These are phyloP conservation scores for Metschnikowia matae DNA, from an alignment of 805 yeast genomes.

Conservation along the genomic window DNA sequence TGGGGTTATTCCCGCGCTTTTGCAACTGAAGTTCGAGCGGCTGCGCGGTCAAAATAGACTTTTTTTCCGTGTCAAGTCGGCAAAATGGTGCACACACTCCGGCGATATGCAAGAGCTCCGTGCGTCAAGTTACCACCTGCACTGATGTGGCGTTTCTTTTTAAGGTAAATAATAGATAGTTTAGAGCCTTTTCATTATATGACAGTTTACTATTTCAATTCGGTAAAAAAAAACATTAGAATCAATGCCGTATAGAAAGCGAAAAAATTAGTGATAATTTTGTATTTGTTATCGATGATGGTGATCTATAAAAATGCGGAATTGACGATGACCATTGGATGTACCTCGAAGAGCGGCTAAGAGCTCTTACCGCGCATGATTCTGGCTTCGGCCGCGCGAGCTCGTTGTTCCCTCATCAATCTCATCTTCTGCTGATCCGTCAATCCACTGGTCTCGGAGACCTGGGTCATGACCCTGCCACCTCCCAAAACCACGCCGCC, in stretches of 20 bases:
- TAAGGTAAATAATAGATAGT: too few relatives aligned
- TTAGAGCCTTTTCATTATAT: too few relatives aligned
- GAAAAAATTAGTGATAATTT: neutral
- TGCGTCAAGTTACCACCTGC: neutral
- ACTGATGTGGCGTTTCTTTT: too few relatives aligned
- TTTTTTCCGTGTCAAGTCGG: conserved; percentile 1
- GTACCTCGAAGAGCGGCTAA: neutral
- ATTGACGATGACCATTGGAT: neutral
- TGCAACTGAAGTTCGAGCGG: neutral
- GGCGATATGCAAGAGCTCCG: neutral
- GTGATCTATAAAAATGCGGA: neutral
- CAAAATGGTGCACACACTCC: neutral
- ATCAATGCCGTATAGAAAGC: too few relatives aligned
- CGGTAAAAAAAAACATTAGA: too few relatives aligned
- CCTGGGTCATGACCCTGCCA: conserved; percentile 12
- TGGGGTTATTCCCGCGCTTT: neutral
- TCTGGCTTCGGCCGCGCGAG: conserved; percentile 94
- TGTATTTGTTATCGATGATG: neutral
- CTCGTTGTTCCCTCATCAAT: conserved; percentile 90
- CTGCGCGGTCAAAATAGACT: neutral
- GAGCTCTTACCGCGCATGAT: neutral
- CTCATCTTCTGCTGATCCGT: conserved; percentile 70
- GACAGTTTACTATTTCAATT: too few relatives aligned
- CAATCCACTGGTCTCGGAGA: conserved; percentile 53
- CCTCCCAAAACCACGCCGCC: conserved; percentile 35